A percentile compares a stretch with the other conserved stretches of the same genome.
These are phyloP conservation scores for Amanita thiersii DNA, from an alignment of 768 basidiomycete genomes.

Conservation along the genomic window DNA sequence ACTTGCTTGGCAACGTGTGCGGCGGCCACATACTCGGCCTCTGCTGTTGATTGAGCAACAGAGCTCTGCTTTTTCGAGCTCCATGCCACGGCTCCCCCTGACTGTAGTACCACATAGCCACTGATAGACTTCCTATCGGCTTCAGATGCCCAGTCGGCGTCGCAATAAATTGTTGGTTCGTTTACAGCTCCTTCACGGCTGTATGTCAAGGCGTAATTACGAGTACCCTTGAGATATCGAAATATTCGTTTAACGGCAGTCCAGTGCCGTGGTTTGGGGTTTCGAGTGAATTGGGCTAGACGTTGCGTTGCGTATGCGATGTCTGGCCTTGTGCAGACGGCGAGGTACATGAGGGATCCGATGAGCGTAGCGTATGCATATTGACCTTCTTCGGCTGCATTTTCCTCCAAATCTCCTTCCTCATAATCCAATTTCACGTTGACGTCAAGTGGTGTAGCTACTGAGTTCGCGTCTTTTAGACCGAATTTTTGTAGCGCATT, in stretches of 20 bases:
- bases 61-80: slow-evolving; percentile 25
- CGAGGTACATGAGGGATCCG: slow-evolving; percentile 25
- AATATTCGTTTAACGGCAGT: slow-evolving; percentile 28
- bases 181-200: slow-evolving; percentile 6
- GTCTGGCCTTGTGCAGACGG: slow-evolving; percentile 26
- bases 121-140: slow-evolving; percentile 11
- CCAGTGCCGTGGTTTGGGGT: slow-evolving; percentile 27
- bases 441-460: slow-evolving; percentile 16
- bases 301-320: slow-evolving; percentile 26
- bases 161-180: slow-evolving; percentile 7
- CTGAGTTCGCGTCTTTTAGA: slow-evolving; percentile 16
- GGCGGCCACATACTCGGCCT: slow-evolving; percentile 38
- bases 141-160: slow-evolving; percentile 12
- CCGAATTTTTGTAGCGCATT: slow-evolving; percentile 17
- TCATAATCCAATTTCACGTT: slow-evolving; percentile 14
- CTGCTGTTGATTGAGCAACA: slow-evolving; percentile 20
- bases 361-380: slow-evolving; percentile 18
- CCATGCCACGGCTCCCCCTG: slow-evolving; percentile 17
- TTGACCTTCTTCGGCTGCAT: slow-evolving; percentile 6
- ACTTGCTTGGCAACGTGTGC: slow-evolving; percentile 20
- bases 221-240: slow-evolving; percentile 26
- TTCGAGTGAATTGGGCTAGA: slow-evolving; percentile 23
- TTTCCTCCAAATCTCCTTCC: neutral
- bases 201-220: slow-evolving; percentile 13
- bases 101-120: slow-evolving; percentile 10